phyloP scores from a whole-genome alignment of 108 stramenopile species.

The Aurantiochytrium sp. region DNA sequence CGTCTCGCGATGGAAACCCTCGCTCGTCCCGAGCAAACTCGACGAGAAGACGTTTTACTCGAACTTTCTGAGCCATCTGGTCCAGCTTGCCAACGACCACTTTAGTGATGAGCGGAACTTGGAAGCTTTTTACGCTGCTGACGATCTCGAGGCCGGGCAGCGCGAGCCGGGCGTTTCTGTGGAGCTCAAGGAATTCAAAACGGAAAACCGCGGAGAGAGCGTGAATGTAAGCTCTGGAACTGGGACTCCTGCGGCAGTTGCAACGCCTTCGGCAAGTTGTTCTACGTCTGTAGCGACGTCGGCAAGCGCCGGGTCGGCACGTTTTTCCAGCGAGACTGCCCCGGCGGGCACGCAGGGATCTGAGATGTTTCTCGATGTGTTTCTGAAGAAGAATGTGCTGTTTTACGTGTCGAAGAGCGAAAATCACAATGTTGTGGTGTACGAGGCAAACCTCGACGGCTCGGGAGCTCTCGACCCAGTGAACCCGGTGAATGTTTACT shows the following conservation, averaged over 20 bases:
- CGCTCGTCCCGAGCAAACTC: not conserved
- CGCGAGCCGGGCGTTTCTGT: not conserved
- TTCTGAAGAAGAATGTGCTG: not conserved
- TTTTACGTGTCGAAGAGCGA: not conserved
- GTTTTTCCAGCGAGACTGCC: not conserved
- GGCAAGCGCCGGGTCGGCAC: not conserved
- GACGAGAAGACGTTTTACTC: not conserved
- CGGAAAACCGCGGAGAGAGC: no score
- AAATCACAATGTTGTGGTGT: not conserved
- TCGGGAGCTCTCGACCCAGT: not conserved
- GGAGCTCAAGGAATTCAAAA: not conserved
- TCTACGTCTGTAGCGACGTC: no score
- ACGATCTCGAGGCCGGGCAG: not conserved
- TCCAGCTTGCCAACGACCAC: not conserved
- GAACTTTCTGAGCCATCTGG: not conserved
- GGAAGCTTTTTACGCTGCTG: not conserved
- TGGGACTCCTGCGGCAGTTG: no score
- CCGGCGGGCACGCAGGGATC: not conserved
- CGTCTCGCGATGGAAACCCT: not conserved
- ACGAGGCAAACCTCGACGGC: not conserved
- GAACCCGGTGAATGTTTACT: not conserved
- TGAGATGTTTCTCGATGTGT: not conserved
- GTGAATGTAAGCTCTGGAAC: no score
- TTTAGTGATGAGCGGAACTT: slow-evolving; percentile 9
- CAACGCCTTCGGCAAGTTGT: no score